Evolutionary conservation across 2,329 filamentous ascomycete species (phyloP).

Genomic region (Xylaria sp.): DNA sequence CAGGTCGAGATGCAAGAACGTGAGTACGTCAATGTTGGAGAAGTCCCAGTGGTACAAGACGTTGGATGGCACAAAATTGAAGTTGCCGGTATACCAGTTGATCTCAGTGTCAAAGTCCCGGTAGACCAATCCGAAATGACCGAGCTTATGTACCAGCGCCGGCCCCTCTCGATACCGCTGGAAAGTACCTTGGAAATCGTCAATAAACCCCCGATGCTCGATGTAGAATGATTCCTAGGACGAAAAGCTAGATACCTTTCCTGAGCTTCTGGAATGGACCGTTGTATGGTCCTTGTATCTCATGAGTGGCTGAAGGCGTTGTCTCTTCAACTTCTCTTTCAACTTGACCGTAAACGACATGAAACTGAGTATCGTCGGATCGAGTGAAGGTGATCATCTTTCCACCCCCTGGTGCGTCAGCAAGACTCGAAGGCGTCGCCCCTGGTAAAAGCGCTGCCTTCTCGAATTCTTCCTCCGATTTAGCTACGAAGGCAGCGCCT

Average conservation of each 20-base stretch:
- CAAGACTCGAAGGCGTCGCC: constrained; percentile 51
- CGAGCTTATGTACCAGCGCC: constrained; percentile 49
- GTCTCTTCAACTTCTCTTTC: constrained; percentile 33
- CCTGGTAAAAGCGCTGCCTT: constrained; percentile 54
- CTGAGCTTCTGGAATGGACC: constrained; percentile 38
- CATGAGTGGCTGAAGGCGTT: constrained; percentile 37
- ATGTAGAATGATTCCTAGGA: too few species aligned
- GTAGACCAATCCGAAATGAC: constrained; percentile 50
- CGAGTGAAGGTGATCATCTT: constrained; percentile 53
- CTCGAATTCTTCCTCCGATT: constrained; percentile 53
- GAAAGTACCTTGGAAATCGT: constrained; percentile 36
- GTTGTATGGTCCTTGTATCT: constrained; percentile 38
- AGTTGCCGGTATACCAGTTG: constrained; percentile 48
- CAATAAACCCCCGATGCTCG: background rate
- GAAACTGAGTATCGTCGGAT: constrained; percentile 50
- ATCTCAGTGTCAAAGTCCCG: constrained; percentile 49
- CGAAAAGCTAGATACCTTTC: constrained; percentile 23
- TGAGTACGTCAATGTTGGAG: constrained; percentile 40
- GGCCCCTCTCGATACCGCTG: constrained; percentile 49
- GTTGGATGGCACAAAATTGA: constrained; percentile 51
- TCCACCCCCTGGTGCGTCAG: constrained; percentile 58
- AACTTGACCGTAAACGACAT: constrained; percentile 44
- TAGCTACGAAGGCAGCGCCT: constrained; percentile 49
- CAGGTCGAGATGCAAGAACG: constrained; percentile 63
- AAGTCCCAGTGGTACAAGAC: constrained; percentile 39